A percentile compares a stretch with the other conserved stretches of the same genome.
phyloP scores from a whole-genome alignment of 306 rosid species.

The Cucumis sativus region Cucumber_9930_V3 NC_026659.2:31125501-31126000 shows the following conservation, averaged over 20 bases:
- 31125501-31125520: not conserved
- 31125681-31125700: no score
- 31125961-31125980: not conserved
- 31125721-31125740: no score
- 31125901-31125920: not conserved
- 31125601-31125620: not conserved
- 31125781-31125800: no score
- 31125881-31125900: not conserved
- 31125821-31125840: not conserved
- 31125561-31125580: not conserved
- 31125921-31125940: not conserved
- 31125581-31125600: not conserved
- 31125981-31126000: conserved; percentile 3
- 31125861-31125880: not conserved
- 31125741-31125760: no score
- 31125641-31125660: not conserved
- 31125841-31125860: not conserved
- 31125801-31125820: not conserved
- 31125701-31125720: no score
- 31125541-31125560: not conserved
- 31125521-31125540: not conserved
- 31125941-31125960: not conserved
- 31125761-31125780: no score
- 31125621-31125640: not conserved
- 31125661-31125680: no score